Evolutionary conservation across 352 stramenopile genomes (phyloP).

Genomic region (Phytophthora pinifolia): DNA sequence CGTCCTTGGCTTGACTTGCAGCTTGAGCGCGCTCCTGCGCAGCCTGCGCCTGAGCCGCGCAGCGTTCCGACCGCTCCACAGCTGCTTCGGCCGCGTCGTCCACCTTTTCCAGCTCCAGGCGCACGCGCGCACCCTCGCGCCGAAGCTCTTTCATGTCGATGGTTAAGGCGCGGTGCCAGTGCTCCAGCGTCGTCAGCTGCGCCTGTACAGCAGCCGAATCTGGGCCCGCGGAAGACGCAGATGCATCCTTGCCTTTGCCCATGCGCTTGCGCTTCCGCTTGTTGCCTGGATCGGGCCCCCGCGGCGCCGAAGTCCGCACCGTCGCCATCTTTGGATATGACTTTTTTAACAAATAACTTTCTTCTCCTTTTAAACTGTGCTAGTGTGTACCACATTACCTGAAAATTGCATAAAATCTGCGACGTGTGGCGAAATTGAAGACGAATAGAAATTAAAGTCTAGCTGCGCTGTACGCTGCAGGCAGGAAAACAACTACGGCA

Average conservation of each 20-base stretch:
- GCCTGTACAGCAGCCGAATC: conserved; percentile 4
- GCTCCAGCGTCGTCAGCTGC: conserved; percentile 33
- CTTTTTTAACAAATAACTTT: neutral
- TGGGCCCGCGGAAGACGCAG: neutral
- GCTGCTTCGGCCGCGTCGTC: conserved; percentile 37
- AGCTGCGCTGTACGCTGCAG: too few relatives aligned
- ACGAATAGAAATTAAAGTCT: too few relatives aligned
- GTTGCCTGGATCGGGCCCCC: conserved; percentile 11
- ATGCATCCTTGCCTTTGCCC: conserved; percentile 3
- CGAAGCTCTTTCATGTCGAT: conserved; percentile 37
- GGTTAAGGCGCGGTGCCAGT: conserved; percentile 33
- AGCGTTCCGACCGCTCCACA: conserved; percentile 35
- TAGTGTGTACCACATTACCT: neutral
- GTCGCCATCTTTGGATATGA: conserved; percentile 35
- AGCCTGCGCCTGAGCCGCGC: conserved; percentile 14
- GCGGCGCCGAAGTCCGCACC: conserved; percentile 28
- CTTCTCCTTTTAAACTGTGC: too few relatives aligned
- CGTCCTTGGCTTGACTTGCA: conserved; percentile 11
- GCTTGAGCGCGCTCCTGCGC: conserved; percentile 8
- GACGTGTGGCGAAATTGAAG: conserved; percentile 27
- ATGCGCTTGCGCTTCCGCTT: conserved; percentile 40
- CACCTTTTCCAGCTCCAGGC: conserved; percentile 44
- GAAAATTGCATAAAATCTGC: conserved; percentile 15
- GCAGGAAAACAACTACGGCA: too few relatives aligned
- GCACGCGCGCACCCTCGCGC: conserved; percentile 35